Percentiles rank a stretch among this genome's conserved stretches.
phyloP scores from a whole-genome alignment of 345 rosid genomes.

The Hibiscus tridactylites region DNA sequence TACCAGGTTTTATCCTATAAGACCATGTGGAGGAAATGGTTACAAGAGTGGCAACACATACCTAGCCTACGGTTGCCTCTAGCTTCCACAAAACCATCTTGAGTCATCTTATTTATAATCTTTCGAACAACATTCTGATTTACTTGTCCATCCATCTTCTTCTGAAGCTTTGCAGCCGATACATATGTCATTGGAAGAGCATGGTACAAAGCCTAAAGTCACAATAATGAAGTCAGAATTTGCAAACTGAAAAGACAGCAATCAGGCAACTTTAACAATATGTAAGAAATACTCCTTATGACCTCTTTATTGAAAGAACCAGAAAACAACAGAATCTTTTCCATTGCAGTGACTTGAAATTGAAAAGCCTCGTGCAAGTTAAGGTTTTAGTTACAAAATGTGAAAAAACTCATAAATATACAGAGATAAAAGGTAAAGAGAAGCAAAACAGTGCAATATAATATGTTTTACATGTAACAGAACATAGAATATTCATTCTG shows the following conservation, averaged over 20 bases:
- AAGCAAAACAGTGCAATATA: constrained; percentile 1
- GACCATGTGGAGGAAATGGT: background rate
- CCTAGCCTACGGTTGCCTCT: constrained; percentile 79
- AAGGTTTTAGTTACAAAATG: constrained; percentile 11
- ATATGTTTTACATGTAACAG: background rate
- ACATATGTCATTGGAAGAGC: constrained; percentile 78
- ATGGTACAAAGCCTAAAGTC: constrained; percentile 63
- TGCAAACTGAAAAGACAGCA: background rate
- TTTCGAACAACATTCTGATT: constrained; percentile 57
- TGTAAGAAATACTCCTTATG: background rate
- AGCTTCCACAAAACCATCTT: constrained; percentile 74
- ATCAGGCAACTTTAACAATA: background rate
- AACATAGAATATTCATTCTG: background rate
- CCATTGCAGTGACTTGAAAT: background rate
- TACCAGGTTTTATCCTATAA: background rate
- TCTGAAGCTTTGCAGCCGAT: constrained; percentile 62
- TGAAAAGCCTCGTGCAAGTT: constrained; percentile 39
- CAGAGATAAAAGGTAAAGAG: background rate
- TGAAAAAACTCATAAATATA: constrained; percentile 11
- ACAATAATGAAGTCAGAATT: constrained; percentile 10
- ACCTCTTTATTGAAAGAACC: background rate
- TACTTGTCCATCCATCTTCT: constrained; percentile 65
- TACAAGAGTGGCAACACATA: constrained; percentile 19
- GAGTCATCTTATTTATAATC: constrained; percentile 60
- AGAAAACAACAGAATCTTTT: background rate